phyloP scores from a whole-genome alignment of 2,329 filamentous ascomycete genomes.

The Aspergillus latus region DNA sequence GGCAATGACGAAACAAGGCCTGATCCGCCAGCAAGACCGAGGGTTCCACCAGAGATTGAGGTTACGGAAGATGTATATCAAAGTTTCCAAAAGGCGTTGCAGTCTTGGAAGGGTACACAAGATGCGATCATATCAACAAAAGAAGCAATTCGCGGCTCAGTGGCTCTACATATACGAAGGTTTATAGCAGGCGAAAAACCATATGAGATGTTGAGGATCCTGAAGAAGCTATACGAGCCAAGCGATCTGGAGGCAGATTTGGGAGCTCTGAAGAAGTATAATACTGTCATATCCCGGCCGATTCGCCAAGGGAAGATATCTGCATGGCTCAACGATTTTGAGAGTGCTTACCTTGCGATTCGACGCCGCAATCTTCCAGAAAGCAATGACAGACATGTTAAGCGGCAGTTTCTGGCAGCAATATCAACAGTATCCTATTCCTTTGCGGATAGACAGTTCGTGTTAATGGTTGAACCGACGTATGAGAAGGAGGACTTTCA shows the following conservation, averaged over 20 bases:
- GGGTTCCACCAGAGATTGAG: not conserved
- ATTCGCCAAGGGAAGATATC: not conserved
- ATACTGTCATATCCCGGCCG: not conserved
- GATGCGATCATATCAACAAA: not conserved
- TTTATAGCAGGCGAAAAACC: not conserved
- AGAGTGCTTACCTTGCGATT: not conserved
- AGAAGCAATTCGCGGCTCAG: not conserved
- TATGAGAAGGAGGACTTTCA: not conserved
- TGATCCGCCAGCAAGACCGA: not conserved
- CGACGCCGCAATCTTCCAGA: not conserved
- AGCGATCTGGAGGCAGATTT: not conserved
- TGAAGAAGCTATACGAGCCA: not conserved
- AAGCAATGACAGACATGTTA: not conserved
- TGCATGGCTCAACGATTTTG: not conserved
- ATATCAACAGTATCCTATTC: not conserved
- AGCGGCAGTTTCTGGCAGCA: not conserved
- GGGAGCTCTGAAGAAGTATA: not conserved
- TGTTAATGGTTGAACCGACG: not conserved
- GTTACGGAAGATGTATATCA: not conserved
- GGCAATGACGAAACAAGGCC: not conserved
- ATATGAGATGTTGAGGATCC: not conserved
- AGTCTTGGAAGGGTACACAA: not conserved
- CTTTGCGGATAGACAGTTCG: not conserved
- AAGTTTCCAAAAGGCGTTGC: not conserved
- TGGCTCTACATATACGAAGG: not conserved